Base-by-base conservation (phyloP, 116 monocot species). In the Iris pallida region DNA sequence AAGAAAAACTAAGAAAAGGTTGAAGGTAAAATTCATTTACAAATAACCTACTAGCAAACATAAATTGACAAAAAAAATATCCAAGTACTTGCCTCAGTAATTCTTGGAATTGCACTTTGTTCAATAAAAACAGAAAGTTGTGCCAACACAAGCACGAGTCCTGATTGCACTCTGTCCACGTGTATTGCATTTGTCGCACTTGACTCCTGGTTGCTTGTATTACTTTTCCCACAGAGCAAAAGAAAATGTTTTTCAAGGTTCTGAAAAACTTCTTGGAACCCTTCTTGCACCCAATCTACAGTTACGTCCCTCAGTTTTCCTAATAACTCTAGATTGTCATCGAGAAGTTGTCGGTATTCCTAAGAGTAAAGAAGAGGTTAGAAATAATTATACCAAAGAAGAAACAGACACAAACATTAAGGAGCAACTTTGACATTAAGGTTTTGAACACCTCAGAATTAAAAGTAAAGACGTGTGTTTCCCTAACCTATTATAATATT, bases 231-330 rank as follows among this genome's bases (percentile, higher is more conserved):
- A 85, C 73, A 91, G 18, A 96, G 83, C 16, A 79, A 42, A 61
- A 79, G 65, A 63, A 96, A 96, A 71, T 78, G 64, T 16, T 58
- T 66, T 55, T 89, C 65, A 63, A 96, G 85, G 63, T 83, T 79
- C 56, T 92, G 80, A 75, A 89, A 96, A 66, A 96, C 92, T 8
- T 76, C 80, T 73, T 96, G 96, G 47, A 96, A 96, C 46, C 96
- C 96, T 87, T 96, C 96, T 87, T 96, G 96, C 44, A 88, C 92
- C 85, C 92, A 86, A 70, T 91, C 92, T 63, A 81, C 80, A 68
- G 83, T 79, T 58, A 87, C 73, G 54, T 87, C 91, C 71, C 76
- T 92, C 65, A 91, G 61, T 66, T 89, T 96, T 46, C 56, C 66
- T 59, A 90, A 57, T 20, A 92, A 47, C 59, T 89, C 92, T 45